Conservation (phyloP, 371 early-diverging fungal species). For the Saksenaea vasiformis region DNA sequence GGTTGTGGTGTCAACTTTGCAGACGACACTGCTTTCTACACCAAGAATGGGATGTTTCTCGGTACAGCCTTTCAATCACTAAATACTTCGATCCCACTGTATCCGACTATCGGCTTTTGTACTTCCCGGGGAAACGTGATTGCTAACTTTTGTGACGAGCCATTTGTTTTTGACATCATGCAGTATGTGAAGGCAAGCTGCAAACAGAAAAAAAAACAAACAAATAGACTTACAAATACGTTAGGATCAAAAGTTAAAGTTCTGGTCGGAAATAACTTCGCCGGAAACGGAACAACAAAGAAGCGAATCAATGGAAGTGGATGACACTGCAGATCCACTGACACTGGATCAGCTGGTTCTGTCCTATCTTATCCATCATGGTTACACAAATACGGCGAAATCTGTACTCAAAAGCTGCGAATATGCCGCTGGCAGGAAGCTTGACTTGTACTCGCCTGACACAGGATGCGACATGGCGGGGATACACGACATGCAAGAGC, state of each 20-base stretch:
- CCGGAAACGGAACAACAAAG: background rate
- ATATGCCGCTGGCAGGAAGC: conserved; percentile 21
- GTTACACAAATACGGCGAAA: conserved; percentile 71
- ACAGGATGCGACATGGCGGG: conserved; percentile 5
- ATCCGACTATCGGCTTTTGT: conserved; percentile 86
- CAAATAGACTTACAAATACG: background rate
- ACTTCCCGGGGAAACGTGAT: conserved; percentile 82
- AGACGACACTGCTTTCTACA: conserved; percentile 77
- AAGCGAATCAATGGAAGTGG: background rate
- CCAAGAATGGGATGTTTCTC: conserved; percentile 86
- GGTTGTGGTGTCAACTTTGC: conserved; percentile 92
- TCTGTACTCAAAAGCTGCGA: conserved; percentile 49
- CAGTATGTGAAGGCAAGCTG: conserved; percentile 61
- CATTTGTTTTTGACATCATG: conserved; percentile 85
- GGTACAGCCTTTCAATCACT: conserved; percentile 53
- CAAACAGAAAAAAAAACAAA: conserved; percentile 13
- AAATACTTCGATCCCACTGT: conserved; percentile 52
- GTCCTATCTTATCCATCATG: conserved; percentile 78
- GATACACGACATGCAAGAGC: conserved; percentile 25
- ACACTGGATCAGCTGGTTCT: conserved; percentile 64
- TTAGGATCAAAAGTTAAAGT: conserved; percentile 5
- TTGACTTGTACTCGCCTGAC: conserved; percentile 25
- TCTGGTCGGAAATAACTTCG: background rate
- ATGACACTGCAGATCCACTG: background rate
- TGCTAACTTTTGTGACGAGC: conserved; percentile 86